Conservation (phyloP, 192 early-diverging fungal genomes). For the Pilaira anomala region DNA sequence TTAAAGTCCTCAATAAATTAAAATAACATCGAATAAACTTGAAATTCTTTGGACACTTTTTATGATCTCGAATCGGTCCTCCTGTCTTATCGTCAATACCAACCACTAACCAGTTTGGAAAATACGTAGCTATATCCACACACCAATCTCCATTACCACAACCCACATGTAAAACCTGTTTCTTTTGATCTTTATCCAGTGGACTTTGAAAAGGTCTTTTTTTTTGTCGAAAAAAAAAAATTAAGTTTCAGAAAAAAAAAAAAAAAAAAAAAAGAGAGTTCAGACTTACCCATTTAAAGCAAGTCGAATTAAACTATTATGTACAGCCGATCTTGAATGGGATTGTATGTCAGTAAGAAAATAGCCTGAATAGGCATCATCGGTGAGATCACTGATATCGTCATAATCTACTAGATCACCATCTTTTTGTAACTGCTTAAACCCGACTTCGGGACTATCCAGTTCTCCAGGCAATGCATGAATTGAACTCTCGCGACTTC, state of each 20-base stretch:
- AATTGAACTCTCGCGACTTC: background rate
- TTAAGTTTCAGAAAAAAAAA: background rate
- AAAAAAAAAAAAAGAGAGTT: background rate
- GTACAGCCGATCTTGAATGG: background rate
- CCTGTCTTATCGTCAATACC: conserved; percentile 21
- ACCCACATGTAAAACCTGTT: conserved; percentile 25
- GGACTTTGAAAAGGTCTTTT: conserved; percentile 20
- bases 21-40: conserved; percentile 21
- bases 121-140: background rate
- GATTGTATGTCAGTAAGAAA: background rate
- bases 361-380: background rate
- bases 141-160: conserved; percentile 28
- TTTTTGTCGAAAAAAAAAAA: background rate
- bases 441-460: background rate
- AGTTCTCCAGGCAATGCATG: background rate
- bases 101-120: conserved; percentile 16
- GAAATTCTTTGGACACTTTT: conserved; percentile 16
- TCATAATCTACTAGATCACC: conserved; percentile 10
- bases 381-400: background rate
- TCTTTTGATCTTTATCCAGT: background rate
- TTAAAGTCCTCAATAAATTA: conserved; percentile 5
- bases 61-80: conserved; percentile 1
- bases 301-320: conserved; percentile 14
- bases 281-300: conserved; percentile 30
- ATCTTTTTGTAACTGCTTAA: background rate